Evolutionary conservation across 768 basidiomycete species (phyloP), one percentile per base, ranked within the genome.

Genomic region (Termitomyces heimii): DNA sequence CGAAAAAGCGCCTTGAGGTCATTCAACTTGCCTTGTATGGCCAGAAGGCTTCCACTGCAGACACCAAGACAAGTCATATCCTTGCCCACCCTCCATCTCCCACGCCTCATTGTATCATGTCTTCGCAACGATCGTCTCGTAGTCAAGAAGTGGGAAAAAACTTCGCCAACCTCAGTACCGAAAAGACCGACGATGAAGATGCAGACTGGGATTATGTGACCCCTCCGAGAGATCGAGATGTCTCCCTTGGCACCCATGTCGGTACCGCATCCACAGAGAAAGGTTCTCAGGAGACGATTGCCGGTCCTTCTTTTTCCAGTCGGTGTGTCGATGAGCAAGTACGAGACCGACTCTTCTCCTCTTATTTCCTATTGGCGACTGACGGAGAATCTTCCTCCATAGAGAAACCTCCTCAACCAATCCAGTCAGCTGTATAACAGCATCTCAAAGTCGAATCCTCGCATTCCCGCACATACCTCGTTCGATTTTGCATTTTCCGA

Each of bases 401-500:
- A 65, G 64, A 54, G 63, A 3, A 56, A 61, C 46, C 55, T 52
- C 20, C 58, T 60, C 31, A 12, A 39, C 18, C 26, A 52, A 40
- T 49, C 24, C 28, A 62, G 55, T 28, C 61, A 59, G 49, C 26
- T 58, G 42, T 51, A 40, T 10, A 60, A 57, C 50, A 48, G 37
- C 42, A 51, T 48, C 35, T 47, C 50, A 4, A 58, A 47, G 24
- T n/a, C 51, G 5, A 32, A 24, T 32, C 43, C 52, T 9, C 35
- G 47, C 24, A 31, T 54, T 47, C 18, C 55, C 53, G 60, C 56
- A 26, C 43, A 42, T 20, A 55, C 44, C 24, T 34, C 42, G 43
- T 60, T 24, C 50, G 66, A 18, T 67, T 65, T 28, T 71, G 72
- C 48, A 56, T 58, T 12, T 12, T 24, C 53, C 53, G 37, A 52